phyloP scores from a whole-genome alignment of 106 monocot genomes.

The Acorus calamus region DNA sequence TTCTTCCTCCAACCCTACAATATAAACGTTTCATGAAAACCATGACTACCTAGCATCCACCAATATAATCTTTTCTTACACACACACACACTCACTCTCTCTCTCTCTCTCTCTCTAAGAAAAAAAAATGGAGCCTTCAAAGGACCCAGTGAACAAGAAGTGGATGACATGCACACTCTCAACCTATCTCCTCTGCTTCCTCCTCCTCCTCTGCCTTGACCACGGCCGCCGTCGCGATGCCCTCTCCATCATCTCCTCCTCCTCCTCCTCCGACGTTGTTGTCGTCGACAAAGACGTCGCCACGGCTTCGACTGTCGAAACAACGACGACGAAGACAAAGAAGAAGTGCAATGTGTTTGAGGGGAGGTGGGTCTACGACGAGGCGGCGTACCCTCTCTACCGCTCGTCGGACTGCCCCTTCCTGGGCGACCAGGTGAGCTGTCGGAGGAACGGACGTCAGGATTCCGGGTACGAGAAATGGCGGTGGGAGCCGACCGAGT shows the following conservation, averaged over 20 bases:
- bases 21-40: no score
- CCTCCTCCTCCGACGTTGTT: no score
- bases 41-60: no score
- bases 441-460: constrained; percentile 22
- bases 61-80: no score
- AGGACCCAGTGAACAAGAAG: background rate
- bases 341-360: constrained; percentile 4
- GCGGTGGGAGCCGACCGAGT: constrained; percentile 31
- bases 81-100: no score
- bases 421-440: constrained; percentile 30
- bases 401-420: constrained; percentile 14
- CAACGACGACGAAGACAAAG: background rate
- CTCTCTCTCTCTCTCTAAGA: no score
- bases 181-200: constrained; percentile 7
- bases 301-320: background rate
- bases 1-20: no score
- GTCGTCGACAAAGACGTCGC: background rate
- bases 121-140: constrained; percentile 8
- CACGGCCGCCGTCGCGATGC: background rate
- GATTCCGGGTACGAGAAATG: constrained; percentile 34
- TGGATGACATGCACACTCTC: constrained; percentile 13
- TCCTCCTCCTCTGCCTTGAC: background rate
- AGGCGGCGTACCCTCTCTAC: constrained; percentile 15
- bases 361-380: constrained; percentile 32
- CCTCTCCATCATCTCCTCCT: no score